Evolutionary conservation across 2,329 filamentous ascomycete genomes (phyloP), one percentile per base, ranked within the genome.

Genomic region (Trichoderma breve): DNA sequence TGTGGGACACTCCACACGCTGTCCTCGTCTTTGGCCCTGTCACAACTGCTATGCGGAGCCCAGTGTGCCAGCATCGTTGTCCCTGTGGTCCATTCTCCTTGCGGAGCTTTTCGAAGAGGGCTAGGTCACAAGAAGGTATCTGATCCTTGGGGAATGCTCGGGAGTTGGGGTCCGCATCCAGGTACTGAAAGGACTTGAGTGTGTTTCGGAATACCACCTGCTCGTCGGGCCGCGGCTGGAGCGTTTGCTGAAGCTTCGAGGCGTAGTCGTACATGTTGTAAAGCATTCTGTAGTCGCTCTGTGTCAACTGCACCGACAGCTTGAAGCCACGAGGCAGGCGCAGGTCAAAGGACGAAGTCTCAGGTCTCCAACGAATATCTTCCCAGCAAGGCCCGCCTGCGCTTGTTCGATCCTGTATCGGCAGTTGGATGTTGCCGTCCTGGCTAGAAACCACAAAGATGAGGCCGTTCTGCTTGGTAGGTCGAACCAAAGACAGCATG

Each of bases 201-300:
- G 88, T 90, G 8, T 89, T 87, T 76, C 91, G 89, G 78, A 93
- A 94, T 2, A 92, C 85, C 71, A 92, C 81, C 2, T 84, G 85
- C 81, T 98, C 95, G 67, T 93, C 92, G 34, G 86, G 85, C 53
- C 89, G 87, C 7, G 90, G 89, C 43, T 89, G 89, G 55, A 97
- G 84, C 66, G 89, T 92, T 30, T 87, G 86, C 77, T 94, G 91
- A 2, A 95, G 89, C 76, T 92, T 93, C 74, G 87, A 88, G 30
- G 92, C 93, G 79, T 97, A 95, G 73, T 97, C 93, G 75, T 94
- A 93, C 81, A 97, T 93, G 76, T 90, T 92, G 89, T 91, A 95
- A 12, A 97, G 82, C 74, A 88, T 90, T 73, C 91, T 89, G 82
- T 92, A 97, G 78, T 97, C 93, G n/a, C 88, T 84, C 76, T 94